Percentiles rank a stretch among this genome's conserved stretches.
These are phyloP conservation scores for Striga asiatica DNA, from an alignment of 257 asterid genomes.

Conservation along the genomic window DNA sequence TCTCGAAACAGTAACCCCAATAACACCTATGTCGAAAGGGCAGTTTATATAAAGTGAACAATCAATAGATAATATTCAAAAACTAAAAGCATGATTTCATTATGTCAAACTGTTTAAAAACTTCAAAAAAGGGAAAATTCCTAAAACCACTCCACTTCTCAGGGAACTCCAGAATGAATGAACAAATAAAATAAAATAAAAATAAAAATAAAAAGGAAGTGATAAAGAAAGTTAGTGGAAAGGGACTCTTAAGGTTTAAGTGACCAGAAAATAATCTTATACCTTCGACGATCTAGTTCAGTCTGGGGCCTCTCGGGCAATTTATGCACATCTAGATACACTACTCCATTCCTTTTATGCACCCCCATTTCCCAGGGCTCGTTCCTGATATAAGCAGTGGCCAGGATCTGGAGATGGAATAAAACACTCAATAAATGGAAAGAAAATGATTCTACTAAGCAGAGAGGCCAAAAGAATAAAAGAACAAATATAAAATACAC, in stretches of 20 bases:
- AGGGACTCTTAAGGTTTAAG: neutral
- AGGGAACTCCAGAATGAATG: too few relatives aligned
- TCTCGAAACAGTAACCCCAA: slow-evolving; percentile 93
- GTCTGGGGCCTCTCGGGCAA: slow-evolving; percentile 85
- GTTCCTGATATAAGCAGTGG: slow-evolving; percentile 79
- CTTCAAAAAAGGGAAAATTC: neutral
- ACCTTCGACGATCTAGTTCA: slow-evolving; percentile 90
- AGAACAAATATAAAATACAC: neutral
- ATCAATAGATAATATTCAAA: neutral
- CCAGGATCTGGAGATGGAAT: slow-evolving; percentile 58
- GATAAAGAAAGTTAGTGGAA: neutral
- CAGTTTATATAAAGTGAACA: neutral
- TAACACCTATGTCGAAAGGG: slow-evolving; percentile 42
- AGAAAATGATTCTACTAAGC: neutral
- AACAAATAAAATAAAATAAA: too few relatives aligned
- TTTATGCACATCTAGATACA: slow-evolving; percentile 91
- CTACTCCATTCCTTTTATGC: slow-evolving; percentile 84
- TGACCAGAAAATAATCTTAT: slow-evolving; percentile 1
- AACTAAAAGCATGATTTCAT: neutral
- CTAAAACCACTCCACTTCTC: neutral
- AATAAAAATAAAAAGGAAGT: neutral
- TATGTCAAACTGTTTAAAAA: neutral
- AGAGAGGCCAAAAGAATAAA: neutral
- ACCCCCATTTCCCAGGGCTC: slow-evolving; percentile 99
- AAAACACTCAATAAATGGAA: neutral